These are phyloP conservation scores for Eimeria falciformis DNA, from an alignment of 169 alveolate genomes.

Conservation along the genomic window DNA sequence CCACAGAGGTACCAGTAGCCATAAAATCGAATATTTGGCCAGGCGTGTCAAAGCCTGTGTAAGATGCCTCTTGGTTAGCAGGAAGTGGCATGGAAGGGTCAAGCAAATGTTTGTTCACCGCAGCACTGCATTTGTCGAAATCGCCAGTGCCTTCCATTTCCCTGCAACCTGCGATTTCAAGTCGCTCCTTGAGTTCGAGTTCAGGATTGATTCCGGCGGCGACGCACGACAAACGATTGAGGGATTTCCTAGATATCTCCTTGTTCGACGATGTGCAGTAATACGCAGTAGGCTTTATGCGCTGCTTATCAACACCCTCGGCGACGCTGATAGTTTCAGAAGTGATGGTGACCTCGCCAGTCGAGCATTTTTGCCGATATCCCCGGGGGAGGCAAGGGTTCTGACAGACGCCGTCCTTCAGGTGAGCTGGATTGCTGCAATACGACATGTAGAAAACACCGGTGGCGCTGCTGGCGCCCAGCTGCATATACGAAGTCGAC, in stretches of 20 bases:
- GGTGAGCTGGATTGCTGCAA: constrained; percentile 14
- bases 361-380: constrained; percentile 44
- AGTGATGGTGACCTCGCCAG: constrained; percentile 35
- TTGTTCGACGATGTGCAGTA: constrained; percentile 48
- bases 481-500: constrained; percentile 65
- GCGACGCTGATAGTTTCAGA: not conserved
- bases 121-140: constrained; percentile 36
- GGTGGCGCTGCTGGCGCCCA: constrained; percentile 70
- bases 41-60: constrained; percentile 62
- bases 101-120: constrained; percentile 5
- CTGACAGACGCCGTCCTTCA: constrained; percentile 17
- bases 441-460: constrained; percentile 37
- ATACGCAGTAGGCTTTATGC: constrained; percentile 55
- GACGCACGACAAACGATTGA: constrained; percentile 25
- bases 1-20: constrained; percentile 29
- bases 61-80: constrained; percentile 62
- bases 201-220: constrained; percentile 50
- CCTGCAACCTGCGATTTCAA: constrained; percentile 11
- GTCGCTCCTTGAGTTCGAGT: constrained; percentile 16
- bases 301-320: constrained; percentile 2
- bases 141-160: constrained; percentile 66
- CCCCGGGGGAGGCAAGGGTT: constrained; percentile 57
- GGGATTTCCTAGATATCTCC: not conserved
- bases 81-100: constrained; percentile 61
- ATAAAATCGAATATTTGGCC: constrained; percentile 48